Evolutionary conservation across 345 rosid genomes (phyloP).

Genomic region (Jatropha curcas): DNA sequence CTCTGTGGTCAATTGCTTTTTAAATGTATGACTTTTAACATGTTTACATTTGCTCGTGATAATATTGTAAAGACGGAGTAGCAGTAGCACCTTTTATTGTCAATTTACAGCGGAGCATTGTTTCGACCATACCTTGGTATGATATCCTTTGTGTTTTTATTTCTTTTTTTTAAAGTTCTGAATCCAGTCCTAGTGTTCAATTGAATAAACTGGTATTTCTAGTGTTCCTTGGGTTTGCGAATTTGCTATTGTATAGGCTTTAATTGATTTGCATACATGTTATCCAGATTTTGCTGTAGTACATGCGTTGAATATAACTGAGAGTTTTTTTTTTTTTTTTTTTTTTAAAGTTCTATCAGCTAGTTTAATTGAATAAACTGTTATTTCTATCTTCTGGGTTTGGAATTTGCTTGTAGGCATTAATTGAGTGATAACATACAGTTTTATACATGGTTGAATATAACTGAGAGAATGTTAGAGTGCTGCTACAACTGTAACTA

Average conservation of each 20-base stretch:
- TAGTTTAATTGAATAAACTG: not conserved
- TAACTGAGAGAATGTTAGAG: not conserved
- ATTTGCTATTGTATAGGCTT: too few relatives aligned
- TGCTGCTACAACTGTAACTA: not conserved
- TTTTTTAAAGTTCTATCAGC: not conserved
- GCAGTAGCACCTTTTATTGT: constrained; percentile 82
- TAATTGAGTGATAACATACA: not conserved
- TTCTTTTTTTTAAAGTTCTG: too few relatives aligned
- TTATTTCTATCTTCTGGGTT: not conserved
- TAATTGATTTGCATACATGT: too few relatives aligned
- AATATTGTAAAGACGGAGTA: constrained; percentile 71
- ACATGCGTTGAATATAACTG: too few relatives aligned
- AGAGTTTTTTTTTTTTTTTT: too few relatives aligned
- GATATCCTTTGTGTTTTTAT: too few relatives aligned
- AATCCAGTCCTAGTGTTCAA: too few relatives aligned
- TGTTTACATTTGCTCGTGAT: constrained; percentile 36
- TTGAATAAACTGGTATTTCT: too few relatives aligned
- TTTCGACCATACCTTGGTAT: constrained; percentile 93
- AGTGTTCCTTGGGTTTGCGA: too few relatives aligned
- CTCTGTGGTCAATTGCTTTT: constrained; percentile 17
- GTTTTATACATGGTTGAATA: not conserved
- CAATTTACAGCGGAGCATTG: constrained; percentile 87
- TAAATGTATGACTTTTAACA: constrained; percentile 19
- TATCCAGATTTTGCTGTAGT: too few relatives aligned
- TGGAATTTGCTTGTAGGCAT: not conserved